These are phyloP conservation scores for Psilocybe azurescens DNA, from an alignment of 768 basidiomycete genomes.

Conservation along the genomic window DNA sequence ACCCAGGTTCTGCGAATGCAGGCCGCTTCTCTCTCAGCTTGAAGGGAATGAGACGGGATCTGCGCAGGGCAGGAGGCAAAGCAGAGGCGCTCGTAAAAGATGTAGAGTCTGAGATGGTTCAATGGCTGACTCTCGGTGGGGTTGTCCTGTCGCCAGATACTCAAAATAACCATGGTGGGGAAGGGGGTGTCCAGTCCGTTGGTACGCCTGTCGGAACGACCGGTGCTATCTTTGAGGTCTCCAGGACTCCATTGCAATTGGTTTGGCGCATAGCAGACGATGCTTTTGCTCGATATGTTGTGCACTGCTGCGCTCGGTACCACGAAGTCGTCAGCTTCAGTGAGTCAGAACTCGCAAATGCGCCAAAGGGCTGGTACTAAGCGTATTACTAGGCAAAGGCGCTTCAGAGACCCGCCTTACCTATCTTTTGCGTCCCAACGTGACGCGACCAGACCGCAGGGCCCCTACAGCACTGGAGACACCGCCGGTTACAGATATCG, in stretches of 20 bases:
- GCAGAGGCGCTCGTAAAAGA: conserved; percentile 69
- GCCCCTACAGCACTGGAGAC: conserved; percentile 58
- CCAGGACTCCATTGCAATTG: conserved; percentile 66
- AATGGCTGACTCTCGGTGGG: conserved; percentile 67
- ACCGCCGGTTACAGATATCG: conserved; percentile 74
- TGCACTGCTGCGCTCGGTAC: conserved; percentile 84
- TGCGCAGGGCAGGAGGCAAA: conserved; percentile 65
- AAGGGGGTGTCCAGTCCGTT: conserved; percentile 17
- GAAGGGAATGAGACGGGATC: conserved; percentile 73
- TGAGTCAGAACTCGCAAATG: conserved; percentile 39
- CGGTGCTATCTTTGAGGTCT: conserved; percentile 66
- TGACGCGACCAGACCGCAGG: conserved; percentile 59
- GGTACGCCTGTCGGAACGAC: conserved; percentile 57
- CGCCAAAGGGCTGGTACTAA: background rate
- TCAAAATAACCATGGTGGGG: conserved; percentile 17
- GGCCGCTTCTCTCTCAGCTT: conserved; percentile 80
- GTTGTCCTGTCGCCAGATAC: conserved; percentile 58
- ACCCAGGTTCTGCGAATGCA: conserved; percentile 65
- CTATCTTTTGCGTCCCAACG: conserved; percentile 81
- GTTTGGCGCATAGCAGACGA: conserved; percentile 78
- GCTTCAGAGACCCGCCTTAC: conserved; percentile 65
- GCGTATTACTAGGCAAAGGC: conserved; percentile 56
- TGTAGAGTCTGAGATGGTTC: conserved; percentile 64
- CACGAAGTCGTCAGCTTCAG: conserved; percentile 84
- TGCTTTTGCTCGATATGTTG: conserved; percentile 78